These are phyloP conservation scores for Globisporangium polare DNA, from an alignment of 352 stramenopile genomes.

Conservation along the genomic window DNA sequence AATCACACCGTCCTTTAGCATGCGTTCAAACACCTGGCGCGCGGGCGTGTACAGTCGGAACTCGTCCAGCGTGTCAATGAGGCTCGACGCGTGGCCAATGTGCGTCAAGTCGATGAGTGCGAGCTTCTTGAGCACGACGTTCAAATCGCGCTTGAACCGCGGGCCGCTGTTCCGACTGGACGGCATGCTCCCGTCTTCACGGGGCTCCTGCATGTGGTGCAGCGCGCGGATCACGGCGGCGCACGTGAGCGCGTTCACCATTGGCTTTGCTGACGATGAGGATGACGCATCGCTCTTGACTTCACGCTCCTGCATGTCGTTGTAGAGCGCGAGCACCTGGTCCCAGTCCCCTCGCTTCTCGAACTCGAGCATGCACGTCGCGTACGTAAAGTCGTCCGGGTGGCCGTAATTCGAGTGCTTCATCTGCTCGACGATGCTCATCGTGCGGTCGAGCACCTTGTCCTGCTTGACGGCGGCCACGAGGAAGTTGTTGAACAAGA, in stretches of 20 bases:
- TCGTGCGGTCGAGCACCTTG: conserved; percentile 22
- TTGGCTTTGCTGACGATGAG: conserved; percentile 4
- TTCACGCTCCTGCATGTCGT: conserved; percentile 44
- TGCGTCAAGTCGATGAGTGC: conserved; percentile 31
- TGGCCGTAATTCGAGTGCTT: conserved; percentile 24
- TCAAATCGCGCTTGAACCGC: conserved; percentile 33
- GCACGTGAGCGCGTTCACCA: conserved; percentile 52
- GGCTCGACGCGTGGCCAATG: conserved; percentile 44
- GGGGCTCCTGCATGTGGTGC: conserved; percentile 21
- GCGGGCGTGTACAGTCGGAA: conserved; percentile 43
- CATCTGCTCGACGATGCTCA: conserved; percentile 46
- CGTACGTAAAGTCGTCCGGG: conserved; percentile 65
- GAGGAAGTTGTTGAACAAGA: conserved; percentile 62
- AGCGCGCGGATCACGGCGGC: conserved; percentile 44
- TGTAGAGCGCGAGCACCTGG: conserved; percentile 49
- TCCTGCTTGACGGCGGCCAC: conserved; percentile 35
- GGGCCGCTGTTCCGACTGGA: not conserved
- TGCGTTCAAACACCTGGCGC: conserved; percentile 40
- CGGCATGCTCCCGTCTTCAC: conserved; percentile 3
- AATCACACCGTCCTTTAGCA: conserved; percentile 42
- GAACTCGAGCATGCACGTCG: conserved; percentile 49
- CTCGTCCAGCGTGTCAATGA: conserved; percentile 60
- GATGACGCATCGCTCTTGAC: conserved; percentile 10
- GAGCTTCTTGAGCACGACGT: conserved; percentile 46
- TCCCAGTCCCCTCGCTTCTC: conserved; percentile 46